Base-by-base conservation (phyloP, 192 early-diverging fungal genomes). In the Entomortierella chlamydospora region DNA sequence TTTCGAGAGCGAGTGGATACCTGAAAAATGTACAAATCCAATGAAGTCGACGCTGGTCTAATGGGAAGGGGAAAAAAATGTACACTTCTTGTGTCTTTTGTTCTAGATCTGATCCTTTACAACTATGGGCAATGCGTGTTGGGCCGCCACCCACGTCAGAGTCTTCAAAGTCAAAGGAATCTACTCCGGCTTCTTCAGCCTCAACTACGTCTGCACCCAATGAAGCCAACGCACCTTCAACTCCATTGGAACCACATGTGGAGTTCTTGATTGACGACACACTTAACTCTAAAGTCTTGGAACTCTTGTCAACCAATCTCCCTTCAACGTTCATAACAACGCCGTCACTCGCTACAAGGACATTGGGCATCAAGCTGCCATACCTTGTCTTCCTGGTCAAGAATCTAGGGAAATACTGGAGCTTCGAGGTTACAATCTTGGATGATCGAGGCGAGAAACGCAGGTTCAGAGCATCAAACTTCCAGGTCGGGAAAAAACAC, bases 341-440 rank as follows among this genome's bases (percentile, higher is more conserved):
- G 56, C 97, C 96, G 22, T 83, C 88, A 9, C 85, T 87, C 53
- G 83, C 86, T 18, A 87, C 93, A 29, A 80, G 91, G 28, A 93
- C 94, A 0, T 87, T 99, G 9, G 97, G 95, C 2, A 96, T 97
- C 82, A 97, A 94, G 70, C 84, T 97, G 31, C 97, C 95, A 0
- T 95, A 91, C 69, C 77, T 99, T 39, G 91, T 96, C 12, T 88
- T 99, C 72, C 79, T 96, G 47, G 87, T 96, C 47, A 97, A 97
- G 84, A 96, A 95, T 69, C 78, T 94, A 45, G 91, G 94, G 73
- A 93, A 92, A 73, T 95, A 95, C 67, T 94, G 97, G 68, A 95
- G 94, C 22, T 95, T 99, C 74, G 97, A 99, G 74, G 93, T 97
- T 0, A 91, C 97, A 65, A 85, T 94, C 18, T 60, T 93, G 34